These are phyloP conservation scores for Dentiscutata heterogama DNA, from an alignment of 371 early-diverging fungal species.

Conservation along the genomic window DNA sequence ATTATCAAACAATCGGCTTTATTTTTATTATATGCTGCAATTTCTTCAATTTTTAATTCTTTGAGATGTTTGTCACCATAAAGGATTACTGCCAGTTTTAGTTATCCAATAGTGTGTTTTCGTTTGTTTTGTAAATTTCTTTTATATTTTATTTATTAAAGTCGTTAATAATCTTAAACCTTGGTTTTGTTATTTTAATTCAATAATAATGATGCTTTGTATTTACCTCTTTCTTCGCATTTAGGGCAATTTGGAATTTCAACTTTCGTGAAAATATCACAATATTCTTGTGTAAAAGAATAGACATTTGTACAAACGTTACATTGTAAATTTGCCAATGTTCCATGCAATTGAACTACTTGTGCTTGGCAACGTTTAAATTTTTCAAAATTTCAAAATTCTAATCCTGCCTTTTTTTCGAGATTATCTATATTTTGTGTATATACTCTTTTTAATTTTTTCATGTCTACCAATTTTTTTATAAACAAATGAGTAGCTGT, in stretches of 20 bases:
- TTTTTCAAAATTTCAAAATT: conserved; percentile 40
- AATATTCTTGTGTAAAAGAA: conserved; percentile 66
- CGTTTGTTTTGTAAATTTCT: conserved; percentile 70
- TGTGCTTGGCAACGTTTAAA: conserved; percentile 27
- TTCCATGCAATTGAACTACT: conserved; percentile 95
- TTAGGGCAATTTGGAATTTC: conserved; percentile 81
- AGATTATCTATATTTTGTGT: conserved; percentile 98
- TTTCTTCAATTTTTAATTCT: conserved; percentile 84
- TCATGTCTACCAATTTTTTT: conserved; percentile 72
- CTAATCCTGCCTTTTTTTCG: conserved; percentile 73
- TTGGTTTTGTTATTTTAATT: too few relatives aligned
- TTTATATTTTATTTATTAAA: conserved; percentile 16
- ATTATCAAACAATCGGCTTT: conserved; percentile 95
- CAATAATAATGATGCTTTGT: too few relatives aligned
- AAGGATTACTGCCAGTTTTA: conserved; percentile 96
- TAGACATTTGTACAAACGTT: conserved; percentile 77
- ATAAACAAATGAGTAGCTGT: conserved; percentile 50
- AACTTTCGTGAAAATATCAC: conserved; percentile 72
- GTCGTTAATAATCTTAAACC: too few relatives aligned
- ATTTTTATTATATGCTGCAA: conserved; percentile 72
- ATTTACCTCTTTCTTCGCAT: conserved; percentile 65
- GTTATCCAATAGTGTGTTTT: conserved; percentile 78
- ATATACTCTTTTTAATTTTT: conserved; percentile 88
- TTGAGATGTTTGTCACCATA: conserved; percentile 97
- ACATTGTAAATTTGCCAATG: conserved; percentile 86